Evolutionary conservation across 2,329 filamentous ascomycete genomes (phyloP).

Genomic region (Ploettnerulaceae sp.): DNA sequence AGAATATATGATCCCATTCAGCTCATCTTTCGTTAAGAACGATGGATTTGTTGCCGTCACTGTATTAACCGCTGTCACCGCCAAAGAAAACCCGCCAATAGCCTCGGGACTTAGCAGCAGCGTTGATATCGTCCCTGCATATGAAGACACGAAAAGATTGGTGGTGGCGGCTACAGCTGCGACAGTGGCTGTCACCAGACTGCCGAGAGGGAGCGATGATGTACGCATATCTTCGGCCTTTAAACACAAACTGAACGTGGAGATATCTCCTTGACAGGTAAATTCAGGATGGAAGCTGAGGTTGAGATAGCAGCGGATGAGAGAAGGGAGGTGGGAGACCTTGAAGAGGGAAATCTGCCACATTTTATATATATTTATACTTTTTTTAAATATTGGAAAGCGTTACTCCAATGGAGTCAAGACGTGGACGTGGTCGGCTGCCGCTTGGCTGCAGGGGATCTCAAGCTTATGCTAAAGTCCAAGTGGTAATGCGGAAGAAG

Average conservation of each 20-base stretch:
- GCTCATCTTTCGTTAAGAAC: constrained; percentile 26
- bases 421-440: too few relatives aligned
- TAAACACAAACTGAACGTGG: too few relatives aligned
- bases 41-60: constrained; percentile 24
- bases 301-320: too few relatives aligned
- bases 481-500: too few relatives aligned
- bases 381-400: too few relatives aligned
- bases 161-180: constrained; percentile 12
- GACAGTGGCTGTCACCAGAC: constrained; percentile 19
- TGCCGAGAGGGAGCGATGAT: constrained; percentile 15
- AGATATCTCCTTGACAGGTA: too few relatives aligned
- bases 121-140: constrained; percentile 35
- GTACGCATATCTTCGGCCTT: too few relatives aligned
- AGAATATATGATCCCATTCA: constrained; percentile 27
- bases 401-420: too few relatives aligned
- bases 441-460: too few relatives aligned
- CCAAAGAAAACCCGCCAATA: constrained; percentile 23
- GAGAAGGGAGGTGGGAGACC: neutral
- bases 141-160: constrained; percentile 38
- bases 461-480: too few relatives aligned
- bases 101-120: constrained; percentile 30
- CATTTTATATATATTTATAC: too few relatives aligned
- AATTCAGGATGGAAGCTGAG: too few relatives aligned
- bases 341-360: neutral
- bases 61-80: constrained; percentile 19